Base-by-base conservation (phyloP, 1,284 basidiomycete genomes). In the Somion occarium region DNA sequence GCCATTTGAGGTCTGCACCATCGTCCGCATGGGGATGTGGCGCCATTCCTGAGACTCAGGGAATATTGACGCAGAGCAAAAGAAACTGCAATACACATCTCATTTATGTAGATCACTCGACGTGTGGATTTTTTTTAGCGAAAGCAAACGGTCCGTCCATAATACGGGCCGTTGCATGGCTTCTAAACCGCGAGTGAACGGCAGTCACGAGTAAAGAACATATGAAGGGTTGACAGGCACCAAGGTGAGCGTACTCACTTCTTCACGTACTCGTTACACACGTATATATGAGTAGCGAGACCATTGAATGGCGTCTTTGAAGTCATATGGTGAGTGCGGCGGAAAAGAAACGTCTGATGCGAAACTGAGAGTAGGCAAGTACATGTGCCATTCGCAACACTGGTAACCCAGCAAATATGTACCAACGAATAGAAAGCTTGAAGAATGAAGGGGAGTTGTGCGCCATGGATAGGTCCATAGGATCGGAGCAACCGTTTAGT, bases 1-100 rank as follows among this genome's bases (percentile, higher is more conserved):
- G 53, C 70, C 68, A 72, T 43, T 66, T 63, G 19, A 71, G 51
- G 38, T 66, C 59, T 5, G 69, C 67, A 27, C 59, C 61, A n/a
- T 61, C 56, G 18, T 59, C 50, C 27, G 63, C 60, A 45, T 44
- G 48, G 42, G 61, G 59, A 46, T 51, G 56, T 25, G 48, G 37
- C 68, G 62, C 49, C 42, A 66, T 50, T 34, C 7, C 30, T 7
- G n/a, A n/a, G n/a, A n/a, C n/a, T n/a, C n/a, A n/a, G n/a, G n/a
- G n/a, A n/a, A n/a, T n/a, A n/a, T n/a, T n/a, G 53, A 20, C n/a
- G 43, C 23, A 20, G 15, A 20, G 38, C 20, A 39, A 39, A 15
- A 4, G n/a, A 5, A 39, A 39, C n/a, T 15, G 38, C 3, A 5
- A 5, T 15, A 39, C 38, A 39, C 38, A 20, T 20, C n/a, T 5